A percentile compares a stretch with the other conserved stretches of the same genome.
These are phyloP conservation scores for Globisporangium canariense DNA, from an alignment of 352 stramenopile genomes.

Conservation along the genomic window DNA sequence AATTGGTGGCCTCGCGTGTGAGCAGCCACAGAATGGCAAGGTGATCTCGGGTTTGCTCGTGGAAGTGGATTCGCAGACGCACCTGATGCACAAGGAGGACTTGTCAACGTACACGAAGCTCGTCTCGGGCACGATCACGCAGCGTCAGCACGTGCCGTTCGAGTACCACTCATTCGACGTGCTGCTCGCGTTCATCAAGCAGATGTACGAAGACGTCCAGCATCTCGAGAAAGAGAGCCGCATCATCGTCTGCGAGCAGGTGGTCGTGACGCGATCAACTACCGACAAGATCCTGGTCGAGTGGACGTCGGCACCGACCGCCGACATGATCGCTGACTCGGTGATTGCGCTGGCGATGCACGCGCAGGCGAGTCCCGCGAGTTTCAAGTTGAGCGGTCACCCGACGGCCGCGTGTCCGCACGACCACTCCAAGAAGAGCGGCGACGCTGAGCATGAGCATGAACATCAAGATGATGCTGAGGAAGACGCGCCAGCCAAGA, in stretches of 20 bases:
- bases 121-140: constrained; percentile 72
- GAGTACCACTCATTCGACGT: constrained; percentile 78
- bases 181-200: constrained; percentile 68
- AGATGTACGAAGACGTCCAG: constrained; percentile 82
- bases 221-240: constrained; percentile 49
- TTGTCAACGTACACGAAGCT: constrained; percentile 86
- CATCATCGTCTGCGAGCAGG: constrained; percentile 71
- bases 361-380: constrained; percentile 74
- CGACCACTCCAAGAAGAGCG: constrained; percentile 64
- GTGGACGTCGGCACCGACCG: constrained; percentile 90
- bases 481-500: constrained; percentile 22
- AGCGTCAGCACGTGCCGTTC: constrained; percentile 85
- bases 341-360: constrained; percentile 96
- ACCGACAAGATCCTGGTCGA: constrained; percentile 63
- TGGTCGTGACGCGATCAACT: constrained; percentile 51
- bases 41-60: constrained; percentile 83
- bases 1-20: constrained; percentile 66
- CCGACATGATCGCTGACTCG: constrained; percentile 95
- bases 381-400: constrained; percentile 79
- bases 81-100: constrained; percentile 85
- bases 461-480: constrained; percentile 20
- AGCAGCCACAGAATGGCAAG: constrained; percentile 73
- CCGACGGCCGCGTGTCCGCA: constrained; percentile 74
- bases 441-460: constrained; percentile 13
- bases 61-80: constrained; percentile 82